Evolutionary conservation across 306 rosid genomes (phyloP).

Genomic region (Cucurbita ficifolia): DNA sequence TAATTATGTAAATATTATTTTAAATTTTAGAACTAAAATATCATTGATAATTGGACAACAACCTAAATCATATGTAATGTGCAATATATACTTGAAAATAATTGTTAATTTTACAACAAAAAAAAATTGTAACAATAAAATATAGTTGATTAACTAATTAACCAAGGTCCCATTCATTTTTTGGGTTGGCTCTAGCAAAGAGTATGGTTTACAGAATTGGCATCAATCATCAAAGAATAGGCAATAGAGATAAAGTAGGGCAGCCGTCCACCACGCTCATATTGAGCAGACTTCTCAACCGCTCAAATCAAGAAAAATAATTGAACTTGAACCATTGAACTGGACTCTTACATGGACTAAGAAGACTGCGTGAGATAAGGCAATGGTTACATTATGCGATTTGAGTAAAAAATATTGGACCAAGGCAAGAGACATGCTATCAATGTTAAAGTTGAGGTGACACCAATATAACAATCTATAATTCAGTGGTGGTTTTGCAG

Average conservation of each 20-base stretch:
- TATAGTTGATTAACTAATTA: neutral
- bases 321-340: neutral
- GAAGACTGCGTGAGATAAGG: neutral
- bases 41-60: neutral
- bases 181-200: neutral
- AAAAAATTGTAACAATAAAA: neutral
- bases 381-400: neutral
- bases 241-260: neutral
- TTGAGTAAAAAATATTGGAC: neutral
- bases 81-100: neutral
- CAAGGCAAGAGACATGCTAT: neutral
- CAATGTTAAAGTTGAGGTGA: neutral
- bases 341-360: neutral
- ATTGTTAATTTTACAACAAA: neutral
- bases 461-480: neutral
- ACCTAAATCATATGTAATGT: neutral
- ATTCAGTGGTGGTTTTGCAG: neutral
- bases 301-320: neutral
- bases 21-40: neutral
- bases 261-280: neutral
- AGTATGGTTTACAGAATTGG: neutral
- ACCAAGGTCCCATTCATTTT: neutral
- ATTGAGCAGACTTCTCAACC: neutral
- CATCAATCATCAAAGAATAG: neutral
- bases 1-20: neutral